Evolutionary conservation across 2,329 filamentous ascomycete species (phyloP).

Genomic region (Sporothrix globosa): DNA sequence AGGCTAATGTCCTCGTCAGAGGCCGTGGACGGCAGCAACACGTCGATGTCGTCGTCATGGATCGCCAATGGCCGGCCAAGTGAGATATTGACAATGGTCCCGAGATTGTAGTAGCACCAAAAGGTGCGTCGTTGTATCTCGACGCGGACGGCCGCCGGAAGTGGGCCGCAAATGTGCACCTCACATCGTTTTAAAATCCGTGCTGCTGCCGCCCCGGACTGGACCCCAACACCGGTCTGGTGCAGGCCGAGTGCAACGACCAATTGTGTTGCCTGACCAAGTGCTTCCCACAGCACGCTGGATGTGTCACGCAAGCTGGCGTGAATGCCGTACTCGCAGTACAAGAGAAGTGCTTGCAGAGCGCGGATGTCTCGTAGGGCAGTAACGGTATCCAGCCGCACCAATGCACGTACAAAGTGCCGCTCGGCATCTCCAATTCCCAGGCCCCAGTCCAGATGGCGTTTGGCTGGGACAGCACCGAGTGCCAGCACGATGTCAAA

Average conservation of each 20-base stretch:
- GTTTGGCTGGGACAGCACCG: constrained; percentile 10
- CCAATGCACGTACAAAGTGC: constrained; percentile 21
- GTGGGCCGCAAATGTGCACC: constrained; percentile 17
- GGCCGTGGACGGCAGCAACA: background rate
- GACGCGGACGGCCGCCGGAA: constrained; percentile 2
- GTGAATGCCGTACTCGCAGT: constrained; percentile 28
- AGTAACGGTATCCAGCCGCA: constrained; percentile 6
- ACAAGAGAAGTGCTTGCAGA: constrained; percentile 22
- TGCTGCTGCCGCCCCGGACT: background rate
- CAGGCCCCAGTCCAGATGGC: constrained; percentile 15
- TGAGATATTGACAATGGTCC: constrained; percentile 28
- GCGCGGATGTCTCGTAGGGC: constrained; percentile 22
- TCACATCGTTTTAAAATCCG: constrained; percentile 12
- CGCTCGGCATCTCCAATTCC: constrained; percentile 20
- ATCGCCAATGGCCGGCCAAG: constrained; percentile 23
- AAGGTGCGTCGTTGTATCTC: constrained; percentile 27
- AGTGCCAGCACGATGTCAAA: constrained; percentile 28
- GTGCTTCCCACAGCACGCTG: constrained; percentile 25
- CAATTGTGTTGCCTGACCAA: constrained; percentile 23
- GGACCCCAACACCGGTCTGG: background rate
- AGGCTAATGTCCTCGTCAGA: constrained; percentile 15
- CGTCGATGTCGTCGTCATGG: constrained; percentile 28
- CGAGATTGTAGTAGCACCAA: constrained; percentile 30
- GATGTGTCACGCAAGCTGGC: constrained; percentile 23
- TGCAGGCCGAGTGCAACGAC: constrained; percentile 24